Base-by-base conservation (phyloP, 1,139 yeast species). In the Hansenula sp. region DNA sequence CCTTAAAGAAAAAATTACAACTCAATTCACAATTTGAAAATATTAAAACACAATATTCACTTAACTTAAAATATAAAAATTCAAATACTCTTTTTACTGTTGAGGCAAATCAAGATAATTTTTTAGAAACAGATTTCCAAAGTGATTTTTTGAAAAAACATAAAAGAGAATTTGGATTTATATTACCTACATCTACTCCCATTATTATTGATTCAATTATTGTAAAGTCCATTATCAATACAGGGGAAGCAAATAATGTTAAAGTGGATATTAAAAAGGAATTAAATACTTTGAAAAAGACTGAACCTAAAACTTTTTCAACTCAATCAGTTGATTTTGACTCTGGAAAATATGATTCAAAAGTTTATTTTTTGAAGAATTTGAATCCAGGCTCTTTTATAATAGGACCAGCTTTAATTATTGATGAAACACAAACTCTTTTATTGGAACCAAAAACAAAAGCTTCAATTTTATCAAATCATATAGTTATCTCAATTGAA, bases 131-230 rank as follows among this genome's bases (percentile, higher is more conserved):
- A 51, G 60, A 68, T 32, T 60, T 62, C 30, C 48, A 53, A 3
- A 50, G 56, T n/a, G 62, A 60, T 38, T 80, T 79, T 55, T 59
- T 71, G 33, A 60, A 64, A 9, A 61, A 69, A 41, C 92, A 84
- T 56, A 66, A 71, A 47, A 71, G 75, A 44, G 90, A 84, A 57
- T 84, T 83, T 64, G 90, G 90, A 0, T 84, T 84, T 56, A 61
- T 75, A 9, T 75, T 81, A 13, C 75, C 77, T 21, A 73, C 83
- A 13, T 75, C 77, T 21, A 73, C 83, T 35, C 71, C 68, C 22
- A 77, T 89, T 11, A 63, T 88, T 30, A 88, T 90, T 17, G 95
- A 87, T 53, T 96, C 89, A 58, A 73, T 88, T 28, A 79, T 95
- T 50, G 86, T 87, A 1, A 71, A 87, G 39, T 81, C 78, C 3